Evolutionary conservation across 345 rosid species (phyloP).

Genomic region (Theobroma cacao): DNA sequence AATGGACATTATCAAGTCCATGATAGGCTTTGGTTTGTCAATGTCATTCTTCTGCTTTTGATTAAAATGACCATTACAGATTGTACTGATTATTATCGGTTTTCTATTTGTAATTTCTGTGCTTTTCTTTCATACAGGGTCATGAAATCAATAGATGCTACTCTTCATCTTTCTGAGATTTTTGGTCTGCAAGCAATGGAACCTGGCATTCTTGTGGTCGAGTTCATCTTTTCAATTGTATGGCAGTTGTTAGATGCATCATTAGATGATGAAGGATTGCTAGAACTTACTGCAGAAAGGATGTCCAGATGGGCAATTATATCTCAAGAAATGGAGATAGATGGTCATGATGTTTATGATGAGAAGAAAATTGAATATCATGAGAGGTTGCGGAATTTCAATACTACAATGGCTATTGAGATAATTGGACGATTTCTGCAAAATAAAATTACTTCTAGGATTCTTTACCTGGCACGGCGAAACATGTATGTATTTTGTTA

Average conservation of each 20-base stretch:
- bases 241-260: slow-evolving; percentile 87
- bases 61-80: not conserved
- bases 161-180: slow-evolving; percentile 62
- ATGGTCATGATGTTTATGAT: slow-evolving; percentile 38
- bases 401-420: slow-evolving; percentile 73
- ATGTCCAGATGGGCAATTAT: slow-evolving; percentile 57
- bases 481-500: slow-evolving; percentile 57
- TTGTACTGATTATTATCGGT: not conserved
- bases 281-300: slow-evolving; percentile 59
- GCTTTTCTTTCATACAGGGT: slow-evolving; percentile 44
- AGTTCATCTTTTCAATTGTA: slow-evolving; percentile 62
- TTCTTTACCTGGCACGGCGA: slow-evolving; percentile 61
- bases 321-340: slow-evolving; percentile 70
- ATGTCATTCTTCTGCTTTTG: not conserved
- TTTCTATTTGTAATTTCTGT: not conserved
- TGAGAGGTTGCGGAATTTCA: slow-evolving; percentile 54
- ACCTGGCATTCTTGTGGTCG: slow-evolving; percentile 64
- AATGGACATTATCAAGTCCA: too few species aligned
- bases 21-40: not conserved
- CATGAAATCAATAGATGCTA: slow-evolving; percentile 68
- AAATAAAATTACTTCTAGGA: slow-evolving; percentile 66
- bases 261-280: slow-evolving; percentile 81
- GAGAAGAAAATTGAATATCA: slow-evolving; percentile 51
- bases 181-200: slow-evolving; percentile 57
- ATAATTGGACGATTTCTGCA: slow-evolving; percentile 65